Base-by-base conservation (phyloP, 2,329 filamentous ascomycete species). In the Lithohypha guttulata region DNA sequence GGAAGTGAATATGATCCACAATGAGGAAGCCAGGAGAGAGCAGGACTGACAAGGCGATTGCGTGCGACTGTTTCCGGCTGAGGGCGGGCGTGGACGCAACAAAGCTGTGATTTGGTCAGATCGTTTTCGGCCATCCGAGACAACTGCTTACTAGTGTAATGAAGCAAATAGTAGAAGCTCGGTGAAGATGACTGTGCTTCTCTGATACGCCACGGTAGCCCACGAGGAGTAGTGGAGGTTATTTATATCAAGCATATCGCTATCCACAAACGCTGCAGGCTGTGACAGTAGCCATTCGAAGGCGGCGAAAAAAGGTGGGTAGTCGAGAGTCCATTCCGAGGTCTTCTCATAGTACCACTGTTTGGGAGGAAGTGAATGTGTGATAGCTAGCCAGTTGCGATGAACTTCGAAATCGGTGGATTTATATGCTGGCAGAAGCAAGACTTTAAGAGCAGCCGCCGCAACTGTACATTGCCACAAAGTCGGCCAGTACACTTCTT, bases 391-490 rank as follows among this genome's bases (percentile, higher is more conserved):
- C 91, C 91, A 98, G 68, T 98, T 98, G 50, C 91, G 80, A 64
- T 98, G 91, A 40, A 98, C 91, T 62, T 98, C 91, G 55, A 98
- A 98, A 61, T 98, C 91, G 52, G 91, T 98, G 4, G 91, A 98
- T 70, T 93, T 95, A 70, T 96, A 96, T 51, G 89, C 83, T 20
- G 89, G 89, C 62, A 94, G 91, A 41, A 96, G 71, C 43, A 96
- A 76, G 46, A 95, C 69, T 66, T 96, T 96, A 60, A 96, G 76
- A 22, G 86, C 85, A 17, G 83, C 81, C 41, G 87, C 81, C 49
- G 93, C 79, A 51, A 93, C 65, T 51, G 85, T 84, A 69, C 81
- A 87, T 67, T 95, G 87, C 59, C 77, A 68, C 61, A 96, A 71
- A n/a, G 87, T 84, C 41, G 91, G 91, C 44, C 47, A 50, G 44